Conservation (phyloP, 2,329 filamentous ascomycete genomes). For the Fusarium sp. region DNA sequence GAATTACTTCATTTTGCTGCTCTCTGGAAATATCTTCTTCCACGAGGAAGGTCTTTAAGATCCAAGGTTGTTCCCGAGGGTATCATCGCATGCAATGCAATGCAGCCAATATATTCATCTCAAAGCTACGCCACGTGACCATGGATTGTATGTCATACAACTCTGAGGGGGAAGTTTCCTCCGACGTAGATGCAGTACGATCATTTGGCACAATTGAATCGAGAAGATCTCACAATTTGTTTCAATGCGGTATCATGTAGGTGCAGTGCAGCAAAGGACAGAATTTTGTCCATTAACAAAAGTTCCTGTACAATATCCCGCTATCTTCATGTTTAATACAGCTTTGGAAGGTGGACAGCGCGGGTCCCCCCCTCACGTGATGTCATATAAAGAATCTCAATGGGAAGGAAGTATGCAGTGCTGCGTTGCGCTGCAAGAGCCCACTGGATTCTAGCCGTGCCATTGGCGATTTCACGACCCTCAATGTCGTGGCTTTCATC, state of each 20-base stretch:
- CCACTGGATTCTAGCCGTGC: conserved; percentile 21
- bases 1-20: background rate
- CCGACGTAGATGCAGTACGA: background rate
- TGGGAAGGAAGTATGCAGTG: conserved; percentile 2
- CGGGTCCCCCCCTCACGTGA: conserved; percentile 31
- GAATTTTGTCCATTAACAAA: conserved; percentile 5
- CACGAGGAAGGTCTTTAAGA: background rate
- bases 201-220: background rate
- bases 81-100: background rate
- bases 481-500: conserved; percentile 48
- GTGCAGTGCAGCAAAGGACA: background rate
- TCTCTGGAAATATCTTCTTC: background rate
- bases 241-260: conserved; percentile 3
- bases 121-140: conserved; percentile 13
- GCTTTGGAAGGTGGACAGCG: conserved; percentile 25
- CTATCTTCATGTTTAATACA: conserved; percentile 19
- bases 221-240: conserved; percentile 10
- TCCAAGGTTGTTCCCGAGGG: background rate
- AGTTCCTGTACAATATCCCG: conserved; percentile 17
- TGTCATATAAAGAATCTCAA: conserved; percentile 28
- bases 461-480: conserved; percentile 30
- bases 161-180: background rate
- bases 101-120: background rate
- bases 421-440: conserved; percentile 12
- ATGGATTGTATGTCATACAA: background rate